These are phyloP conservation scores for Umbelopsis vinacea DNA, from an alignment of 192 early-diverging fungal species.

Conservation along the genomic window DNA sequence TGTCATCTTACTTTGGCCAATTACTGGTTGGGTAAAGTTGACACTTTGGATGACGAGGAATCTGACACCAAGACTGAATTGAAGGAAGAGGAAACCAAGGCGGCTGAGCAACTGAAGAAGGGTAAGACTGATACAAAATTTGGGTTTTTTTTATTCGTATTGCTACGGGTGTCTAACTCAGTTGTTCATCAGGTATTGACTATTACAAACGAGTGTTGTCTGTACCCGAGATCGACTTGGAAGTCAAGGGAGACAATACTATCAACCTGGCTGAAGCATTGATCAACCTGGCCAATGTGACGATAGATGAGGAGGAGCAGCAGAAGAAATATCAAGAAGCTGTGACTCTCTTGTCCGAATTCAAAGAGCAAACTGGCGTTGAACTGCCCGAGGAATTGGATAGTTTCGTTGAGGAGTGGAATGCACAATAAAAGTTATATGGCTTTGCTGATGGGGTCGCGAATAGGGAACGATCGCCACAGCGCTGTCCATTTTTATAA, in stretches of 20 bases:
- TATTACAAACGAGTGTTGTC: constrained; percentile 12
- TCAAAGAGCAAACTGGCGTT: constrained; percentile 15
- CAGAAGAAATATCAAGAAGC: constrained; percentile 30
- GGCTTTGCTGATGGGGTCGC: background rate
- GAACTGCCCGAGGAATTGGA: constrained; percentile 39
- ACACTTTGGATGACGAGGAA: constrained; percentile 19
- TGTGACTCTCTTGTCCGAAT: constrained; percentile 24
- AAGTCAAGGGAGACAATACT: constrained; percentile 22
- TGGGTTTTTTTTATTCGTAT: no score
- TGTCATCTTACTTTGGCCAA: constrained; percentile 34
- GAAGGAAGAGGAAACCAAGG: constrained; percentile 33
- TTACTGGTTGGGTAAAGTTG: constrained; percentile 35
- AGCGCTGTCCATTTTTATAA: background rate
- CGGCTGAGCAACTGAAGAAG: constrained; percentile 25
- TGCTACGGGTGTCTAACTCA: background rate
- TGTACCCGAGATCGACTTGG: constrained; percentile 25
- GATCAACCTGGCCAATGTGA: constrained; percentile 40
- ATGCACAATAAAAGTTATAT: constrained; percentile 3
- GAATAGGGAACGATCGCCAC: constrained; percentile 6
- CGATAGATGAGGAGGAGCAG: constrained; percentile 29
- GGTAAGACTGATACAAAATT: background rate
- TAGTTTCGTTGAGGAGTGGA: constrained; percentile 41
- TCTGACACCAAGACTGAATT: constrained; percentile 19
- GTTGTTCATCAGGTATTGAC: background rate
- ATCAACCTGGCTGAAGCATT: constrained; percentile 33